Conservation (phyloP, 2,329 filamentous ascomycete species). For the Aspergillus bombycis region DNA sequence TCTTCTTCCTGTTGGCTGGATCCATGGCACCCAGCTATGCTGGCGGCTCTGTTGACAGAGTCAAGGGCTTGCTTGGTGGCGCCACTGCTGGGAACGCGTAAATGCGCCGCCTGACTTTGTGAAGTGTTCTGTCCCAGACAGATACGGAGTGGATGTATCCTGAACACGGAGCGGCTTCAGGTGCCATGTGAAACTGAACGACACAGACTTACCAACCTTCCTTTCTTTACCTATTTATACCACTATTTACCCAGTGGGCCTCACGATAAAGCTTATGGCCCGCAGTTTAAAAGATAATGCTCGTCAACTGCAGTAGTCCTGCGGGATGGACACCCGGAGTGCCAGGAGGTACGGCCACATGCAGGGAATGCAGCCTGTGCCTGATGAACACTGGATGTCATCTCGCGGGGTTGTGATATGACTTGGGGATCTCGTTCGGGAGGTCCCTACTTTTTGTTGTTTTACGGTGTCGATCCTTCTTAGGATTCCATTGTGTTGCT, state of each 20-base stretch:
- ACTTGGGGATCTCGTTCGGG: conserved; percentile 13
- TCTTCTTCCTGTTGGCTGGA: conserved; percentile 72
- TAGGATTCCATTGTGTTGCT: conserved; percentile 19
- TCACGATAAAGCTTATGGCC: conserved; percentile 12
- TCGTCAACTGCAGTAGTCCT: conserved; percentile 12
- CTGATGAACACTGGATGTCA: conserved; percentile 18
- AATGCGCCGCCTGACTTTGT: conserved; percentile 10
- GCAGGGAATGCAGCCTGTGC: conserved; percentile 39
- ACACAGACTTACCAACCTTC: conserved; percentile 5
- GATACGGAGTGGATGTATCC: not conserved
- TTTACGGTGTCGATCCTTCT: conserved; percentile 15
- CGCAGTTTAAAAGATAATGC: conserved; percentile 22
- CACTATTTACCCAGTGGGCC: conserved; percentile 8
- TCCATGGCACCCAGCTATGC: conserved; percentile 59
- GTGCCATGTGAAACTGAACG: conserved; percentile 3
- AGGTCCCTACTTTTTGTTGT: conserved; percentile 10
- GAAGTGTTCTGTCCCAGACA: not conserved
- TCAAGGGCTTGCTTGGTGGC: conserved; percentile 43
- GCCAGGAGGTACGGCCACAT: conserved; percentile 33
- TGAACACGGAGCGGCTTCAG: conserved; percentile 2
- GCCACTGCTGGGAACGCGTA: conserved; percentile 37
- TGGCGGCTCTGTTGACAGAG: conserved; percentile 36
- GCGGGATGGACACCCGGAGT: conserved; percentile 10
- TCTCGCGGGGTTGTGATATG: conserved; percentile 17
- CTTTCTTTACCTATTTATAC: conserved; percentile 14